Conservation (phyloP, 1,139 yeast genomes). For the Taphrina deformans region DNA sequence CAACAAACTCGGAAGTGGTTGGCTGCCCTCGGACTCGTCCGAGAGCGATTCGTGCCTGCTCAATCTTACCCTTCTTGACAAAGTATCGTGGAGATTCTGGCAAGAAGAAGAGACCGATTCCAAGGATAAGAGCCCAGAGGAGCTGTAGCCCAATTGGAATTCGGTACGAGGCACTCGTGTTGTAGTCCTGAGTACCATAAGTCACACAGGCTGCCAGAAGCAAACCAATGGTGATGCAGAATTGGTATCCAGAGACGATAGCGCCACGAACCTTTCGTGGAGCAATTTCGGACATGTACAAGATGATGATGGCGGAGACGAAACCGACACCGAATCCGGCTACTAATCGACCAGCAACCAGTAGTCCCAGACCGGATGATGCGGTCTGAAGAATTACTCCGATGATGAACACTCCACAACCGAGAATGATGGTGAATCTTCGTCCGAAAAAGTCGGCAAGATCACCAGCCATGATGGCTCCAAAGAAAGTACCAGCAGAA, state of each 20-base stretch:
- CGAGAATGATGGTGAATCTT: slow-evolving; percentile 20
- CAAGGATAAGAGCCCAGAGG: slow-evolving; percentile 50
- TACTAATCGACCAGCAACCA: slow-evolving; percentile 50
- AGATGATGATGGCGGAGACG: slow-evolving; percentile 63
- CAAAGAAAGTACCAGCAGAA: slow-evolving; percentile 47
- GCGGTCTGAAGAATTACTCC: slow-evolving; percentile 50
- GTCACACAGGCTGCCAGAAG: slow-evolving; percentile 66
- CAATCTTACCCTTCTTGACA: slow-evolving; percentile 48
- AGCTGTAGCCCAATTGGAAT: slow-evolving; percentile 57
- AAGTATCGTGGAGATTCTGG: slow-evolving; percentile 66
- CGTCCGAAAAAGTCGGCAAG: slow-evolving; percentile 52
- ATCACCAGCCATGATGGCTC: slow-evolving; percentile 57
- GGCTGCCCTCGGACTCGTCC: slow-evolving; percentile 48
- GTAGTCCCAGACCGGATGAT: slow-evolving; percentile 47
- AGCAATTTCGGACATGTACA: slow-evolving; percentile 70
- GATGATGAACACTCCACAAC: slow-evolving; percentile 43
- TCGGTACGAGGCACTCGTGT: slow-evolving; percentile 67
- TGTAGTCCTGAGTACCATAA: slow-evolving; percentile 61
- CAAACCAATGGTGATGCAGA: slow-evolving; percentile 68
- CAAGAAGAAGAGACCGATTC: slow-evolving; percentile 52
- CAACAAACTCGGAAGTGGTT: slow-evolving; percentile 47
- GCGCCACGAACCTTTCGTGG: slow-evolving; percentile 73
- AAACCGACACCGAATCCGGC: slow-evolving; percentile 68
- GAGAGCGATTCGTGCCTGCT: slow-evolving; percentile 49
- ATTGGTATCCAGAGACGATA: slow-evolving; percentile 65